Evolutionary conservation across 768 basidiomycete genomes (phyloP).

Genomic region (Dendrothele bispora): DNA sequence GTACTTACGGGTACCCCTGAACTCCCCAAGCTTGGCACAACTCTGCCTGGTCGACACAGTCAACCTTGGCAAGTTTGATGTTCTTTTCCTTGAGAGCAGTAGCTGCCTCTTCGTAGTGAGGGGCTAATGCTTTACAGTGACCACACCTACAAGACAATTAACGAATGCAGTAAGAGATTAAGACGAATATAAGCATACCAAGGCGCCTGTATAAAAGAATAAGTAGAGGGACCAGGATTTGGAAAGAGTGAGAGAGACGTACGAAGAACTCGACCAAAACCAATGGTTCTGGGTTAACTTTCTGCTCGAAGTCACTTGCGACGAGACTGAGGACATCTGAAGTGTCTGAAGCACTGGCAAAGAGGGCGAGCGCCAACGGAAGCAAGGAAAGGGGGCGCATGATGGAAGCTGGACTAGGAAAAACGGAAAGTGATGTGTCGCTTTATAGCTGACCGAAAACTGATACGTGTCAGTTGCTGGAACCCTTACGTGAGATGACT

Average conservation of each 20-base stretch:
- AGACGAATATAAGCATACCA: slow-evolving; percentile 46
- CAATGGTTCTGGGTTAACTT: slow-evolving; percentile 65
- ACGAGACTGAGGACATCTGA: slow-evolving; percentile 86
- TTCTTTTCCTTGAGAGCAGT: slow-evolving; percentile 86
- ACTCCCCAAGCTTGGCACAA: slow-evolving; percentile 88
- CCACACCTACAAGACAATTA: slow-evolving; percentile 65
- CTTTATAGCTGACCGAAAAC: too few species aligned
- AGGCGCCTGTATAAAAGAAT: too few species aligned
- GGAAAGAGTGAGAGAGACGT: too few species aligned
- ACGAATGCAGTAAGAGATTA: not conserved
- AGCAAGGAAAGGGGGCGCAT: slow-evolving; percentile 68
- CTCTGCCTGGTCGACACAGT: slow-evolving; percentile 93
- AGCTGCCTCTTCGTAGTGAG: slow-evolving; percentile 92
- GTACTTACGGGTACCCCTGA: slow-evolving; percentile 88
- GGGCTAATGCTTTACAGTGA: slow-evolving; percentile 94
- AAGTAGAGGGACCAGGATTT: too few species aligned
- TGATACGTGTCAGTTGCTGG: too few species aligned
- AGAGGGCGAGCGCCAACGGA: slow-evolving; percentile 49
- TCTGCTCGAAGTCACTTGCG: slow-evolving; percentile 62
- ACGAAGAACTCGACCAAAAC: slow-evolving; percentile 95
- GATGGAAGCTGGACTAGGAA: slow-evolving; percentile 29
- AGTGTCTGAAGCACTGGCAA: slow-evolving; percentile 51
- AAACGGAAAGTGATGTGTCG: slow-evolving; percentile 17
- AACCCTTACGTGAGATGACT: too few species aligned
- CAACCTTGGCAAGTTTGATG: slow-evolving; percentile 94